Evolutionary conservation across 495 filamentous ascomycete genomes (phyloP).

Genomic region (Halenospora varia): DNA sequence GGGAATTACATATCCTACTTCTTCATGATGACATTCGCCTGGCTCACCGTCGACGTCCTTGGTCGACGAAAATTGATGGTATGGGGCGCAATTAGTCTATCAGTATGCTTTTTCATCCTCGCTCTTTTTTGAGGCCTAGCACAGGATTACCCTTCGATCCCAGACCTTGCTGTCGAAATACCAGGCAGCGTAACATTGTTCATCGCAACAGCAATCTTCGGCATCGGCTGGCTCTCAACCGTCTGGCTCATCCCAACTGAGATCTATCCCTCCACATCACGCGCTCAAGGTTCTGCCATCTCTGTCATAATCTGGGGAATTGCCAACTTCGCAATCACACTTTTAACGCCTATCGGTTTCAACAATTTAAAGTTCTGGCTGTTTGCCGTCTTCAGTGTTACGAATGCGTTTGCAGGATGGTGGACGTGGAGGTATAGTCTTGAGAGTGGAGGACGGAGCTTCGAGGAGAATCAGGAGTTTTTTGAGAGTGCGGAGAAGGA

Average conservation of each 20-base stretch:
- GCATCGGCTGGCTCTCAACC: slow-evolving; percentile 52
- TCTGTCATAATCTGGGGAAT: slow-evolving; percentile 53
- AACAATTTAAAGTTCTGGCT: slow-evolving; percentile 52
- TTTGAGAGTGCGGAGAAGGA: slow-evolving; percentile 43
- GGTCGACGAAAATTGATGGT: slow-evolving; percentile 51
- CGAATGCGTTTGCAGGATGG: slow-evolving; percentile 48
- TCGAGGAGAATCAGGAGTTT: slow-evolving; percentile 54
- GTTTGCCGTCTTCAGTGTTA: slow-evolving; percentile 49
- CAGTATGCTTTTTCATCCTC: slow-evolving; percentile 40
- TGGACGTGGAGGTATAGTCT: slow-evolving; percentile 48
- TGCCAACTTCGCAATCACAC: slow-evolving; percentile 51
- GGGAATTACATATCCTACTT: slow-evolving; percentile 55
- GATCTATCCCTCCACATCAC: slow-evolving; percentile 50
- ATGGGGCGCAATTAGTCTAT: slow-evolving; percentile 39
- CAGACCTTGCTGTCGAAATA: slow-evolving; percentile 36
- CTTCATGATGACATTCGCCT: slow-evolving; percentile 49
- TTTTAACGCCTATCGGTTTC: slow-evolving; percentile 52
- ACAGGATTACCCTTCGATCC: slow-evolving; percentile 18
- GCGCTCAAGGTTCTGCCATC: slow-evolving; percentile 49
- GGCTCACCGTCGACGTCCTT: slow-evolving; percentile 45
- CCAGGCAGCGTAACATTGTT: slow-evolving; percentile 42
- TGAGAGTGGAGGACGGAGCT: slow-evolving; percentile 48
- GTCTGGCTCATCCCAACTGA: slow-evolving; percentile 57
- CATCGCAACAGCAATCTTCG: slow-evolving; percentile 51
- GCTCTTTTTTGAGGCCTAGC: slow-evolving; percentile 41